Evolutionary conservation across 495 filamentous ascomycete species (phyloP), one percentile per base, ranked within the genome.

Genomic region (Daldinia loculata): DNA sequence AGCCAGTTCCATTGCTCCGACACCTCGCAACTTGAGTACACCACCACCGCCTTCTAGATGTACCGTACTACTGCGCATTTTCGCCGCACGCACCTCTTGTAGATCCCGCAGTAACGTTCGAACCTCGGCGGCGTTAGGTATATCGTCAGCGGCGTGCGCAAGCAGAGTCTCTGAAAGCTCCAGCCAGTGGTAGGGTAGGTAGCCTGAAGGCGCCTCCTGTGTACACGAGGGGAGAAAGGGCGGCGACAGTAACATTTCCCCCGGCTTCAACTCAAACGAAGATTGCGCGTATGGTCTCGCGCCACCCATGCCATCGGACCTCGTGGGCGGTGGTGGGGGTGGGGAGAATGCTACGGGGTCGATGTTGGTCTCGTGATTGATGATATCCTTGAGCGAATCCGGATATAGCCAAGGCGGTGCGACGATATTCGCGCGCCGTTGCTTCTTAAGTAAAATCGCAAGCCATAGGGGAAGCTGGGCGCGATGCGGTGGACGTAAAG

Each of bases 361-460:
- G 62, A 80, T 81, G 43, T 91, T 88, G 36, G 89, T 95, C 72
- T 99, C 95, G 70, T 89, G 80, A 43, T 92, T 86, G 62, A 98
- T 89, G 68, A 98, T 93, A 0, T 87, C 78, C 36, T 84, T 80
- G 36, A 99, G 87, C 29, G 92, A 89, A 30, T 87, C 76, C 0
- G 92, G 87, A 70, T 90, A 86, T 11, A 99, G 88, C 95, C 95
- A 99, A 56, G 91, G 79, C 0, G 95, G 95, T 0, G 95, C 92
- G 43, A 94, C 81, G 78, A 98, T 98, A 81, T 97, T 97, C 77
- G 94, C 95, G 75, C 95, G 90, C 36, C 91, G 89, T 83, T 99
- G 96, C 67, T 93, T 92, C 81, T 99, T 98, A 58, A 99, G 90
- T 61, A 98, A 90, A 56, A 98, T 88, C n/a, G 96, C 95, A 53